Conservation (phyloP, 352 stramenopile genomes). For the Hyaloperonospora brassicae region DNA sequence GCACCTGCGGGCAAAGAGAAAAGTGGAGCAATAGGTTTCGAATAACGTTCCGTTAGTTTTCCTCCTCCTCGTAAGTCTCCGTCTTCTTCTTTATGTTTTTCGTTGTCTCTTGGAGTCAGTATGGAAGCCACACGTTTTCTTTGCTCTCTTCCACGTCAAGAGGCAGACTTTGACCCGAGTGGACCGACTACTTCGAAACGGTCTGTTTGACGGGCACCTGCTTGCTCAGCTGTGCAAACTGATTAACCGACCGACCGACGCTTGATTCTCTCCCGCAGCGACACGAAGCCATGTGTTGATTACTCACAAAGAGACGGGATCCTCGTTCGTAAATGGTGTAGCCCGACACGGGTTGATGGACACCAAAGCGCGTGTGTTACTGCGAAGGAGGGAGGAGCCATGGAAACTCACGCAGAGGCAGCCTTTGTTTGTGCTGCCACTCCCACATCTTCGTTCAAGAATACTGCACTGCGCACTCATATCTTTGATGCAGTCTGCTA, state of each 20-base stretch:
- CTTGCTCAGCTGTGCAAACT: background rate
- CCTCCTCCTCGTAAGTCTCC: too few species aligned
- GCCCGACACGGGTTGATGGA: background rate
- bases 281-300: slow-evolving; percentile 11
- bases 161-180: background rate
- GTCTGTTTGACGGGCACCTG: too few species aligned
- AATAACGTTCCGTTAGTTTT: background rate
- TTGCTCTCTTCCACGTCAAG: slow-evolving; percentile 14
- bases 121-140: background rate
- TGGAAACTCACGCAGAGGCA: too few species aligned
- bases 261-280: slow-evolving; percentile 16
- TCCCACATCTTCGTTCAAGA: too few species aligned
- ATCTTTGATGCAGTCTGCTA: too few species aligned
- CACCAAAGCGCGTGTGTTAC: too few species aligned
- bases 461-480: too few species aligned
- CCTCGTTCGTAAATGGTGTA: too few species aligned
- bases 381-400: too few species aligned
- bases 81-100: background rate
- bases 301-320: slow-evolving; percentile 5
- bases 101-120: too few species aligned
- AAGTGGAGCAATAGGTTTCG: slow-evolving; percentile 10
- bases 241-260: background rate
- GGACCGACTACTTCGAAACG: background rate
- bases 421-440: too few species aligned
- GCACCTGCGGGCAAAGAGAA: slow-evolving; percentile 11